These are phyloP conservation scores for Clavariopsis aquatica DNA, from an alignment of 495 filamentous ascomycete genomes.

Conservation along the genomic window DNA sequence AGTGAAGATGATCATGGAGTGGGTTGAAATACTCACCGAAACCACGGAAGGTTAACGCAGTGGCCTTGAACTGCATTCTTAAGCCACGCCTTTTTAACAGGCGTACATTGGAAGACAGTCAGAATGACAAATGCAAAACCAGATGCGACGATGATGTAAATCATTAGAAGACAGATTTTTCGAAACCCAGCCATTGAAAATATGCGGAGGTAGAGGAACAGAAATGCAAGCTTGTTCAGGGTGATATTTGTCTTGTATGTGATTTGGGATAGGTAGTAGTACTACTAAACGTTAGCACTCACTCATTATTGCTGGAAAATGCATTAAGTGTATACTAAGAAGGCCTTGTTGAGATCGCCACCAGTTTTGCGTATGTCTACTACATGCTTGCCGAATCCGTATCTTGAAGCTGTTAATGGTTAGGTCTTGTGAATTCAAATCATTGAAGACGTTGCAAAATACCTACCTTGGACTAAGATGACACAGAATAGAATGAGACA, in stretches of 20 bases:
- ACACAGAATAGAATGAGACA: slow-evolving; percentile 2
- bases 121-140: slow-evolving; percentile 14
- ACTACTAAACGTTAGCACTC: neutral
- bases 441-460: neutral
- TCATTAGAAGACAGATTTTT: slow-evolving; percentile 11
- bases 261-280: slow-evolving; percentile 26
- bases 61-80: slow-evolving; percentile 13
- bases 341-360: neutral
- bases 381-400: slow-evolving; percentile 10
- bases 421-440: neutral
- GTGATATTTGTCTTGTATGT: slow-evolving; percentile 24
- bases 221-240: slow-evolving; percentile 32
- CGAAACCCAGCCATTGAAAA: slow-evolving; percentile 7
- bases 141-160: neutral
- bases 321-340: neutral
- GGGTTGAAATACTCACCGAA: slow-evolving; percentile 5
- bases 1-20: neutral
- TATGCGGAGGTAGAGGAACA: slow-evolving; percentile 27
- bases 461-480: slow-evolving; percentile 5
- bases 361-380: slow-evolving; percentile 5
- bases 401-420: neutral
- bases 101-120: slow-evolving; percentile 19
- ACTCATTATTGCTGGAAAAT: neutral
- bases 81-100: slow-evolving; percentile 12
- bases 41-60: slow-evolving; percentile 23